Base-by-base conservation (phyloP, 2,329 filamentous ascomycete genomes). In the Colletotrichum sp. region DNA sequence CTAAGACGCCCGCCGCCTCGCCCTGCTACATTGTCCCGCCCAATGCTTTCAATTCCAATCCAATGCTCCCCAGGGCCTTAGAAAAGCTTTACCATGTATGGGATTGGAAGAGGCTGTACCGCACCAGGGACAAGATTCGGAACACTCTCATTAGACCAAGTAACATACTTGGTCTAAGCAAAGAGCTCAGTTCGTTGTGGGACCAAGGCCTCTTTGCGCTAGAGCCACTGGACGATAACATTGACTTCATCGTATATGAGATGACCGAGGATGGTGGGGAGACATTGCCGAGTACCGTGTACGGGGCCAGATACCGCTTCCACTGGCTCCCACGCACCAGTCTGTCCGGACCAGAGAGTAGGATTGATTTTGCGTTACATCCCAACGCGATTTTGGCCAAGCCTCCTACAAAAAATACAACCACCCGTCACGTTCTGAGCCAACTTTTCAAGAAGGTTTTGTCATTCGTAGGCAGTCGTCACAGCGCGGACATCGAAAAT, bases 231-330 rank as follows among this genome's bases (percentile, higher is more conserved):
- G 43, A 52, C 43, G 43, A 52, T 6, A 5, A 22, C 12, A 52
- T 52, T 22, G 43, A 52, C 43, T 22, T 52, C n/a, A 1, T 52
- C n/a, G n/a, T 52, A 52, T 52, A 52, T 52, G 43, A 52, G 43
- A 52, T 52, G 43, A 25, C 43, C n/a, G 43, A 52, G n/a, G n/a
- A 52, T 10, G 43, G 43, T 13, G 43, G 43, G n/a, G 43, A 13
- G 43, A 25, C 12, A 22, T 22, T 0, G n/a, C 43, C 43, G 6
- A 2, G 0, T 22, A n/a, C 4, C 0, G n/a, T 52, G 2, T 52
- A 22, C 43, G 43, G n/a, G n/a, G 43, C 43, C n/a, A 52, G 12
- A 25, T 52, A 13, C n/a, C 43, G n/a, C 10, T 52, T 22, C 2
- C 43, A 52, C n/a, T 52, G 43, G 43, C 43, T 52, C 6, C 43